A percentile compares a stretch with the other conserved stretches of the same genome.
Evolutionary conservation across 441 rosid genomes (phyloP).

Genomic region (Metrosideros polymorpha): DNA sequence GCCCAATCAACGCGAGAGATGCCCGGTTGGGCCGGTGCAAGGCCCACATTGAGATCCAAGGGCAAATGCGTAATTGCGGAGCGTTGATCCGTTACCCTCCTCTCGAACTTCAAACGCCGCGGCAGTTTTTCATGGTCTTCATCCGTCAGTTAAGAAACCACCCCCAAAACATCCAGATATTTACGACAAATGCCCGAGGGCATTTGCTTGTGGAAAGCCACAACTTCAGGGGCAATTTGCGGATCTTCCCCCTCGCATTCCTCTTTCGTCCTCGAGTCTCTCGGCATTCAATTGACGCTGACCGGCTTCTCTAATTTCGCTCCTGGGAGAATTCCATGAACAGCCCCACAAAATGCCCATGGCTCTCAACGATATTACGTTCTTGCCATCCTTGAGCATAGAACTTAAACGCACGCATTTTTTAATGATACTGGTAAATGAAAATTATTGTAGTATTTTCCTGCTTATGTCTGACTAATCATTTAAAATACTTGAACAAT

Average conservation of each 20-base stretch:
- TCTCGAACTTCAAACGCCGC: background rate
- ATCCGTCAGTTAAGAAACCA: too few species aligned
- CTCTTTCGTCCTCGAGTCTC: background rate
- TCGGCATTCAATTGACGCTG: background rate
- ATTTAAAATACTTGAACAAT: background rate
- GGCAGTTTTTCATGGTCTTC: background rate
- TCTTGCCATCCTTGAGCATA: background rate
- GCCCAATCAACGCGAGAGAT: background rate
- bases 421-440: background rate
- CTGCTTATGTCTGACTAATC: background rate
- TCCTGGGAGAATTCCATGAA: background rate
- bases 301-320: background rate
- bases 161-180: too few species aligned
- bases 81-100: background rate
- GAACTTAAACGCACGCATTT: background rate
- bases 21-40: background rate
- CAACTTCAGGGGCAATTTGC: background rate
- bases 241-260: background rate
- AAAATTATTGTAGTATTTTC: background rate
- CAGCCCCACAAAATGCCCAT: background rate
- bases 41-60: background rate
- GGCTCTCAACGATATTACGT: background rate
- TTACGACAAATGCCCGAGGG: too few species aligned
- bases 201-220: background rate
- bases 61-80: background rate